Percentiles rank a stretch among this genome's conserved stretches.
phyloP scores from a whole-genome alignment of 352 stramenopile genomes.

The Phytophthora citricola region DNA sequence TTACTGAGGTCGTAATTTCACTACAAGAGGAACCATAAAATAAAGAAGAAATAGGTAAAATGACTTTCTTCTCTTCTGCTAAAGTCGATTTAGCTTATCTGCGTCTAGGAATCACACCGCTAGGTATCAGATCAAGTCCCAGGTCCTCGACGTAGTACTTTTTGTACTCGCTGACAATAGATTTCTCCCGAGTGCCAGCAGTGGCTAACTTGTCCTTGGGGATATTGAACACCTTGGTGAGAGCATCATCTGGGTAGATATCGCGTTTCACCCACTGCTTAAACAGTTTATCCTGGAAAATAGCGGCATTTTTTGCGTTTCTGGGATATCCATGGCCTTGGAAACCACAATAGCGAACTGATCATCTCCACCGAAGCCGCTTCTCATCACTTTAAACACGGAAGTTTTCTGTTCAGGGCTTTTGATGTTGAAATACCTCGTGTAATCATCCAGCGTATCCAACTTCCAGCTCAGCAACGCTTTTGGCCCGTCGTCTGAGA shows the following conservation, averaged over 20 bases:
- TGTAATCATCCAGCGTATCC: neutral
- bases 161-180: neutral
- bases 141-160: neutral
- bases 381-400: neutral
- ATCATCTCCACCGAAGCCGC: neutral
- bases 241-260: neutral
- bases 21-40: too few relatives aligned
- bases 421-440: neutral
- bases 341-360: neutral
- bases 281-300: neutral
- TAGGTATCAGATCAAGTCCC: neutral
- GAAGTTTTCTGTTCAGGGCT: neutral
- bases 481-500: neutral
- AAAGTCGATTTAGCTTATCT: neutral
- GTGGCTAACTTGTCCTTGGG: neutral
- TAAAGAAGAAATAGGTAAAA: too few relatives aligned
- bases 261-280: neutral
- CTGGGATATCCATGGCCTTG: neutral
- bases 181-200: neutral
- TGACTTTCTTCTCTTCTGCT: too few relatives aligned
- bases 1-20: too few relatives aligned
- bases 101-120: slow-evolving; percentile 15
- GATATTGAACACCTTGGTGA: neutral
- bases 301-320: neutral
- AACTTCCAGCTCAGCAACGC: neutral